Percentiles rank a stretch among this genome's conserved stretches.
Conservation (phyloP, 345 rosid genomes). For the Psidium friedrichsthalianum region DNA sequence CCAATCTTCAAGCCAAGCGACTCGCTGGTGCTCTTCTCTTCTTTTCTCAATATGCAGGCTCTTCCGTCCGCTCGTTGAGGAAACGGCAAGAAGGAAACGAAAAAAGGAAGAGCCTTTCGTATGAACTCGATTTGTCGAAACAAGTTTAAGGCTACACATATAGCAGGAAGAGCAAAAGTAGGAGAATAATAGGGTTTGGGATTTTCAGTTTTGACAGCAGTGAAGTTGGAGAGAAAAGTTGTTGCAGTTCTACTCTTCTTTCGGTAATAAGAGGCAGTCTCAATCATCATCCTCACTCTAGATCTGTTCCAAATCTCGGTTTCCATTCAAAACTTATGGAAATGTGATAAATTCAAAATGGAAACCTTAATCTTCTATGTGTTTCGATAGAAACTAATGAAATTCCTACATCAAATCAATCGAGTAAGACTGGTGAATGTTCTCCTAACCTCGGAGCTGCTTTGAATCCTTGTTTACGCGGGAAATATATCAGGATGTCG, state of each 20-base stretch:
- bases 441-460: neutral
- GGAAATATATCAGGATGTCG: neutral
- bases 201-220: neutral
- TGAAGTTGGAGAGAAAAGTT: neutral
- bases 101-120: neutral
- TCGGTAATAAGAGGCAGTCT: neutral
- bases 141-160: neutral
- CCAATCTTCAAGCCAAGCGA: constrained; percentile 71
- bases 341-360: neutral
- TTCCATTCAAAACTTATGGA: neutral
- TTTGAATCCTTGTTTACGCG: neutral
- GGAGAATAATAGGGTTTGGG: neutral
- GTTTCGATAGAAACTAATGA: neutral
- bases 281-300: neutral
- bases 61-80: constrained; percentile 19
- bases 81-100: neutral
- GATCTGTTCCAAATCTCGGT: neutral
- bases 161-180: neutral
- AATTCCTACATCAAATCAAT: neutral
- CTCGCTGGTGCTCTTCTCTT: constrained; percentile 59
- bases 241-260: neutral
- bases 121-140: neutral
- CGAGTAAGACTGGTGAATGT: neutral
- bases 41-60: constrained; percentile 48
- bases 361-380: neutral